Conservation (phyloP, 345 rosid genomes). For the Cardamine occulta region DNA sequence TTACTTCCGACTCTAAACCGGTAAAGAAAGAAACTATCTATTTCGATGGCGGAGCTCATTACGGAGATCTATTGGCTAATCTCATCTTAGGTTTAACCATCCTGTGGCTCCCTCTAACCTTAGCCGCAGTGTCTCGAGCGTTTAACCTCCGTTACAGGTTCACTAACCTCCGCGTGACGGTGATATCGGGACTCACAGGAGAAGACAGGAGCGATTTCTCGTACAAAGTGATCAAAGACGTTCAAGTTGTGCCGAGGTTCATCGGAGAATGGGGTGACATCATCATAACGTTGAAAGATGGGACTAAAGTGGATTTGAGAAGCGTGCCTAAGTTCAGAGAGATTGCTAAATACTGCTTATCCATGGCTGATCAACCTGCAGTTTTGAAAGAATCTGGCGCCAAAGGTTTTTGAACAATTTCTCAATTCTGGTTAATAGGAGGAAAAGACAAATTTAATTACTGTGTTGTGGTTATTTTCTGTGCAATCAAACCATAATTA, state of each 20-base stretch:
- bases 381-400: constrained; percentile 56
- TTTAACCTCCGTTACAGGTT: constrained; percentile 86
- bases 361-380: constrained; percentile 70
- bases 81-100: constrained; percentile 82
- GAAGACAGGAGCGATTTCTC: constrained; percentile 91
- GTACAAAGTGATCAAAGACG: constrained; percentile 83
- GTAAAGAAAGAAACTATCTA: constrained; percentile 68
- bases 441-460: too few relatives aligned
- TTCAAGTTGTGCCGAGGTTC: constrained; percentile 89
- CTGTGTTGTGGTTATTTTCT: background rate
- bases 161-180: constrained; percentile 90
- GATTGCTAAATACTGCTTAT: constrained; percentile 75
- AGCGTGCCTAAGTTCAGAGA: constrained; percentile 93
- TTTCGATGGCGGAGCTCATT: constrained; percentile 94
- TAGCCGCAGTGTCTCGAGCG: constrained; percentile 87
- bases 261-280: constrained; percentile 97
- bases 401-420: constrained; percentile 53
- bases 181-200: constrained; percentile 83
- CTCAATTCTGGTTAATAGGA: background rate
- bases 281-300: constrained; percentile 74
- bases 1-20: constrained; percentile 36
- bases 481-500: background rate
- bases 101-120: constrained; percentile 89
- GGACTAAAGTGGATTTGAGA: constrained; percentile 80
- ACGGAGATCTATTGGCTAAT: constrained; percentile 86